A percentile compares a stretch with the other conserved stretches of the same genome.
phyloP scores from a whole-genome alignment of 129 eudicot species.

The Erigeron canadensis region DNA sequence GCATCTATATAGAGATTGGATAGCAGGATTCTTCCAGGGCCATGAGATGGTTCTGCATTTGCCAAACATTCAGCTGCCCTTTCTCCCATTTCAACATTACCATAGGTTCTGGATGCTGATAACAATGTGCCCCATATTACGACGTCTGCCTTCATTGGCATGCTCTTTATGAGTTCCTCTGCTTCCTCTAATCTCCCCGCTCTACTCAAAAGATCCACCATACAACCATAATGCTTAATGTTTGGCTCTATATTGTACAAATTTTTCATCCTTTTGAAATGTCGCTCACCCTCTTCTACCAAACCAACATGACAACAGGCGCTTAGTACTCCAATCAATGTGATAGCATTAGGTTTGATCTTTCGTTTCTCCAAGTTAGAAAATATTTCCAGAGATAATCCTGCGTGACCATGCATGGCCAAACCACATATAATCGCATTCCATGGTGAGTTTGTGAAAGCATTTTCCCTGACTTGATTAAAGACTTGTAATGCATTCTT shows the following conservation, averaged over 20 bases:
- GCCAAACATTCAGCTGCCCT: constrained; percentile 69
- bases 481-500: constrained; percentile 62
- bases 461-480: constrained; percentile 40
- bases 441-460: constrained; percentile 76
- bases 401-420: constrained; percentile 91
- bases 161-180: constrained; percentile 50
- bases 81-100: constrained; percentile 73
- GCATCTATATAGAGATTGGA: constrained; percentile 78
- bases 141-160: constrained; percentile 95
- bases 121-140: constrained; percentile 86
- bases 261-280: constrained; percentile 60
- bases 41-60: constrained; percentile 71
- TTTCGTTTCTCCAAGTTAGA: constrained; percentile 47
- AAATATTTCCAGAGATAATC: constrained; percentile 47
- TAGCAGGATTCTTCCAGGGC: constrained; percentile 72
- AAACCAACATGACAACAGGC: constrained; percentile 95
- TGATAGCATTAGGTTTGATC: constrained; percentile 58
- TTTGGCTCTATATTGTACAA: constrained; percentile 61
- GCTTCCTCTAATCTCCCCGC: constrained; percentile 86
- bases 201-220: constrained; percentile 89
- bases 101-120: constrained; percentile 70
- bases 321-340: constrained; percentile 84
- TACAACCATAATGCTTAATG: constrained; percentile 87
- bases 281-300: constrained; percentile 60
- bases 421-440: constrained; percentile 87